A percentile compares a stretch with the other conserved stretches of the same genome.
phyloP scores from a whole-genome alignment of 352 stramenopile genomes.

The Globisporangium acanthophoron region DNA sequence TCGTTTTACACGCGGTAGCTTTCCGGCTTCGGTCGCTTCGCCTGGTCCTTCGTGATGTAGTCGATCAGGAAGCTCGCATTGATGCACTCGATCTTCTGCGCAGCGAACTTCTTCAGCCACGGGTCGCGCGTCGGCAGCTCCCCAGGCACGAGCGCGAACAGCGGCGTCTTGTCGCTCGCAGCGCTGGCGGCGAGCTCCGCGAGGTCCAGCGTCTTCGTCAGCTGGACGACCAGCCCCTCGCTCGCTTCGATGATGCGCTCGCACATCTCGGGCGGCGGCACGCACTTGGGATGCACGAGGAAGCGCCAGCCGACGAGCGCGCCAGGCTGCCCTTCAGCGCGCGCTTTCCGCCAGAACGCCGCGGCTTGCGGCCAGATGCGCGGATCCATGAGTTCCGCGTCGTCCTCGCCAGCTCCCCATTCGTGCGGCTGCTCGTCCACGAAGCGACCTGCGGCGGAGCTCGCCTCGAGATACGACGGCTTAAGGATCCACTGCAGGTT shows the following conservation, averaged over 20 bases:
- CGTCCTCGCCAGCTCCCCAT: conserved; percentile 48
- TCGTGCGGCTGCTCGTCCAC: conserved; percentile 68
- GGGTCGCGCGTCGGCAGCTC: conserved; percentile 51
- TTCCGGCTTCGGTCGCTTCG: conserved; percentile 34
- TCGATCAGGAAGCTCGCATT: conserved; percentile 83
- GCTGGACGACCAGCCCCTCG: conserved; percentile 48
- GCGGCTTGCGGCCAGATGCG: conserved; percentile 66
- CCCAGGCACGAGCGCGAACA: conserved; percentile 53
- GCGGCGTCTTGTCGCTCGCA: conserved; percentile 31
- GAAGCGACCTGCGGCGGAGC: conserved; percentile 58
- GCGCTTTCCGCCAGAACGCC: conserved; percentile 60
- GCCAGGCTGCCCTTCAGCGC: conserved; percentile 35
- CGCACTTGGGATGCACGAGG: conserved; percentile 67
- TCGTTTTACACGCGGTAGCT: conserved; percentile 47
- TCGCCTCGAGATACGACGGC: conserved; percentile 70
- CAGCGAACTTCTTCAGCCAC: conserved; percentile 72
- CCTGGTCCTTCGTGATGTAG: conserved; percentile 80
- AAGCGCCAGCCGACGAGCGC: conserved; percentile 68
- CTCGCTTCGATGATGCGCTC: conserved; percentile 60
- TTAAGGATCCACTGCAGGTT: conserved; percentile 76
- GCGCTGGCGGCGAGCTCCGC: conserved; percentile 15
- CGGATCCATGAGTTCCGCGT: conserved; percentile 63
- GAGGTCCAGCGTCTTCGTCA: conserved; percentile 54
- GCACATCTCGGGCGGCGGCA: conserved; percentile 78
- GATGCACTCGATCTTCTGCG: conserved; percentile 59